Base-by-base conservation (phyloP, 1,284 basidiomycete genomes). In the Cryptococcus sp. region DNA sequence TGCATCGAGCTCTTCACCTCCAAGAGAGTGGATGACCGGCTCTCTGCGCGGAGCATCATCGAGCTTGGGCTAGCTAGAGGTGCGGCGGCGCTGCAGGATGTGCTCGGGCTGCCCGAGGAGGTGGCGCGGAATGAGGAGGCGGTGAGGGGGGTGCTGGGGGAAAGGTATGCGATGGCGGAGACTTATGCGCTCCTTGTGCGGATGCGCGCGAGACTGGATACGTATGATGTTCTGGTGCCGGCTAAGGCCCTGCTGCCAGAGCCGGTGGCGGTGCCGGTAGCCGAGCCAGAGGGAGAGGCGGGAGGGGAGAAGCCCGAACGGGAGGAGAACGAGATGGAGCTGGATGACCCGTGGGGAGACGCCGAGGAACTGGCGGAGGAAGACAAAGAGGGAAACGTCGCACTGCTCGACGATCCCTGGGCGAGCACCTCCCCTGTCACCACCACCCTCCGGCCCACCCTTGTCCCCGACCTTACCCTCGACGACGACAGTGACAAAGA, bases 331-430 rank as follows among this genome's bases (percentile, higher is more conserved):
- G 53, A 49, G 2, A 59, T 72, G 24, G 89, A 78, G 12, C 48
- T 70, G 33, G 76, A 91, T 66, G 89, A 92, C 73, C 88, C 89
- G 11, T 92, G 88, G 88, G 85, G 79, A 20, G 84, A 86, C 42
- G 78, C 76, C 9, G 70, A 73, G 38, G 71, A 66, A 38, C 75
- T 67, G 1, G 58, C 50, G 13, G 56, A 62, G n/a, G 62, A 50
- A 23, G 62, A 59, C 11, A 40, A 28, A 9, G 4, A 55, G 38
- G n/a, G n/a, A 42, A 23, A 13, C 47, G 13, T 21, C 43, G 12
- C 46, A 39, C 49, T 62, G 2, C 46, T 70, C 3, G 66, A 68
- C 37, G 67, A 67, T 45, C 63, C 67, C 8, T 70, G 70, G 61
- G 68, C 68, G 28, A 71, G 48, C 57, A 54, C 73, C 64, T 54